Evolutionary conservation across 495 filamentous ascomycete genomes (phyloP).

Genomic region (Penicillium argentinense): DNA sequence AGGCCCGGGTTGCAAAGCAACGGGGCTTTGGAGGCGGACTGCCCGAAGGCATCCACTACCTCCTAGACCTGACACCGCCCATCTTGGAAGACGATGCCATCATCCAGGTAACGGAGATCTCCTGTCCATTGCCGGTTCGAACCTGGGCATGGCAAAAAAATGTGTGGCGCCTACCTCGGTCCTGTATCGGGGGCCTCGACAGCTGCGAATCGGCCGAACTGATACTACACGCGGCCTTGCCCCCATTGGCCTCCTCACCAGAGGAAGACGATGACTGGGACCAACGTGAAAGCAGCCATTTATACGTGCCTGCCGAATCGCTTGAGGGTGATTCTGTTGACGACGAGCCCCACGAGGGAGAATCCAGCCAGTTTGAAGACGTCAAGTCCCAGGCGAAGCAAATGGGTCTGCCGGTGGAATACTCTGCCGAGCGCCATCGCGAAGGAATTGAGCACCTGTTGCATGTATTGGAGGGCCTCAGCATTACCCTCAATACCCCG

Average conservation of each 20-base stretch:
- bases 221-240: no score
- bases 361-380: background rate
- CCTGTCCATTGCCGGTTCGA: constrained; percentile 52
- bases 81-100: constrained; percentile 58
- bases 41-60: constrained; percentile 49
- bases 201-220: constrained; percentile 20
- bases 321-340: no score
- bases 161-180: constrained; percentile 47
- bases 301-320: no score
- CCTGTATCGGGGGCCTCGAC: constrained; percentile 37
- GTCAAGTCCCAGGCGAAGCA: background rate
- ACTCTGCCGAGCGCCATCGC: constrained; percentile 60
- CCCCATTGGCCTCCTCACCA: no score
- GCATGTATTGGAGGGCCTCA: constrained; percentile 47
- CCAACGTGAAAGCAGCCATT: no score
- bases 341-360: background rate
- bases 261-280: background rate
- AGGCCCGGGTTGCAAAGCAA: constrained; percentile 26
- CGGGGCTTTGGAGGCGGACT: constrained; percentile 31
- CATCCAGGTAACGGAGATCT: constrained; percentile 55
- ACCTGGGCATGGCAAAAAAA: constrained; percentile 39
- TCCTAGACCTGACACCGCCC: constrained; percentile 64
- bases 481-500: constrained; percentile 61
- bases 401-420: constrained; percentile 45
- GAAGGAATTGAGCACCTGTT: constrained; percentile 60